Conservation (phyloP, 306 rosid species). For the Ormosia emarginata region DNA sequence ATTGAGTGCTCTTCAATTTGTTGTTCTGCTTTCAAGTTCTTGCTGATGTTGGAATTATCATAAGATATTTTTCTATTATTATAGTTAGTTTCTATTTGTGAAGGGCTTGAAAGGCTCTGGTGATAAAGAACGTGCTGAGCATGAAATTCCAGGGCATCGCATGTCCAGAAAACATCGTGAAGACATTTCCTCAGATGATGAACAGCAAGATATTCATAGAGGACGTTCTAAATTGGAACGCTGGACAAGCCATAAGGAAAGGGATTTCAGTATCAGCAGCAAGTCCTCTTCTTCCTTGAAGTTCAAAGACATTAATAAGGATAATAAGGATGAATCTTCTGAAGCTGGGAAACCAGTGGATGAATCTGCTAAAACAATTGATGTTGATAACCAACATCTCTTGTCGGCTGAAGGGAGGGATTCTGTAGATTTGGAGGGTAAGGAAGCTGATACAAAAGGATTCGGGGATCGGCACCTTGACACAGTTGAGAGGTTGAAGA, state of each 20-base stretch:
- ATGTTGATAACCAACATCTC: slow-evolving; percentile 44
- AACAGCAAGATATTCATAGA: slow-evolving; percentile 63
- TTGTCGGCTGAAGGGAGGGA: slow-evolving; percentile 58
- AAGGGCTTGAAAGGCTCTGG: slow-evolving; percentile 69
- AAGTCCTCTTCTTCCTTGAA: slow-evolving; percentile 62
- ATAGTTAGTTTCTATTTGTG: slow-evolving; percentile 28
- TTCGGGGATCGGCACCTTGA: slow-evolving; percentile 73
- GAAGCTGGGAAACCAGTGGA: slow-evolving; percentile 61
- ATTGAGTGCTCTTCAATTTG: not conserved
- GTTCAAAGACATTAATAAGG: slow-evolving; percentile 53
- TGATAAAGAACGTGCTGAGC: slow-evolving; percentile 51
- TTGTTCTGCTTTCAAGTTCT: slow-evolving; percentile 14
- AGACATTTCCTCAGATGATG: slow-evolving; percentile 70
- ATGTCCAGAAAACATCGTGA: slow-evolving; percentile 59
- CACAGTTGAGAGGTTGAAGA: slow-evolving; percentile 97
- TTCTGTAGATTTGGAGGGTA: slow-evolving; percentile 53
- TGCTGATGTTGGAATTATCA: slow-evolving; percentile 11
- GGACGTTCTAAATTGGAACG: slow-evolving; percentile 98
- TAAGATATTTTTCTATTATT: slow-evolving; percentile 17
- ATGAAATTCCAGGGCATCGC: slow-evolving; percentile 43
- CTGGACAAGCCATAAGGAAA: slow-evolving; percentile 93
- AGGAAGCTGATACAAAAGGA: slow-evolving; percentile 55
- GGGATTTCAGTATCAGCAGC: slow-evolving; percentile 56
- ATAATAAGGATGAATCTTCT: slow-evolving; percentile 44
- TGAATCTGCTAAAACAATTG: slow-evolving; percentile 49